Conservation (phyloP, 2,329 filamentous ascomycete species). For the Aspergillus neotritici region DNA sequence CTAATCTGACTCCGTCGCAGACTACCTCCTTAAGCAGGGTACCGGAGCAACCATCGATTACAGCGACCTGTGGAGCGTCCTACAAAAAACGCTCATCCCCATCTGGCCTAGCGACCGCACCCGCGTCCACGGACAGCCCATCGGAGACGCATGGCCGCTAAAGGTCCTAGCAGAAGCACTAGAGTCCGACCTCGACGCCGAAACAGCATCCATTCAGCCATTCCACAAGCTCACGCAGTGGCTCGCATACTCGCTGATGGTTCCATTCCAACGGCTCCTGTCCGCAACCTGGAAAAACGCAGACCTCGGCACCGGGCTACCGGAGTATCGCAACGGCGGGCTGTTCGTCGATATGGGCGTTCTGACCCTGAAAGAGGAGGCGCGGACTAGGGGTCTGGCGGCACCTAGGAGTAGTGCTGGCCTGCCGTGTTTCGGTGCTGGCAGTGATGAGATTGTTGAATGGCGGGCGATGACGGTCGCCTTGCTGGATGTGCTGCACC, state of each 20-base stretch:
- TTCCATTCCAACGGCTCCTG: constrained; percentile 54
- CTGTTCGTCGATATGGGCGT: constrained; percentile 59
- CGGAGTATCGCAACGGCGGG: constrained; percentile 68
- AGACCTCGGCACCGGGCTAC: constrained; percentile 59
- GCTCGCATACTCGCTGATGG: constrained; percentile 68
- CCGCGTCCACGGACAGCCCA: constrained; percentile 36
- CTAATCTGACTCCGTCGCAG: constrained; percentile 19
- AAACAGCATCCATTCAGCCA: constrained; percentile 39
- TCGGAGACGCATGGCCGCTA: constrained; percentile 50
- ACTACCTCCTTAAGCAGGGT: constrained; percentile 35
- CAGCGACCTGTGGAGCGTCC: constrained; percentile 37
- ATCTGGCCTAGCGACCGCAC: constrained; percentile 46
- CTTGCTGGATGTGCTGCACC: not conserved
- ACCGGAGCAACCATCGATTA: constrained; percentile 32
- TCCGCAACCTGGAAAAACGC: constrained; percentile 49
- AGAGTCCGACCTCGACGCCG: not conserved
- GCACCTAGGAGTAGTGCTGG: no score
- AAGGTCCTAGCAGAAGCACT: constrained; percentile 13
- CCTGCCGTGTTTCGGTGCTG: not conserved
- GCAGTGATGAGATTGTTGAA: constrained; percentile 1
- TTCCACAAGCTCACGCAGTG: constrained; percentile 65
- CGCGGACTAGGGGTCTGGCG: constrained; percentile 9
- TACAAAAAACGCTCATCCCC: constrained; percentile 45
- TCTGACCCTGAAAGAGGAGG: constrained; percentile 46
- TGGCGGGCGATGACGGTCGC: constrained; percentile 1